Evolutionary conservation across 2,329 filamentous ascomycete genomes (phyloP).

Genomic region (Ceratocystis lukuohia): DNA sequence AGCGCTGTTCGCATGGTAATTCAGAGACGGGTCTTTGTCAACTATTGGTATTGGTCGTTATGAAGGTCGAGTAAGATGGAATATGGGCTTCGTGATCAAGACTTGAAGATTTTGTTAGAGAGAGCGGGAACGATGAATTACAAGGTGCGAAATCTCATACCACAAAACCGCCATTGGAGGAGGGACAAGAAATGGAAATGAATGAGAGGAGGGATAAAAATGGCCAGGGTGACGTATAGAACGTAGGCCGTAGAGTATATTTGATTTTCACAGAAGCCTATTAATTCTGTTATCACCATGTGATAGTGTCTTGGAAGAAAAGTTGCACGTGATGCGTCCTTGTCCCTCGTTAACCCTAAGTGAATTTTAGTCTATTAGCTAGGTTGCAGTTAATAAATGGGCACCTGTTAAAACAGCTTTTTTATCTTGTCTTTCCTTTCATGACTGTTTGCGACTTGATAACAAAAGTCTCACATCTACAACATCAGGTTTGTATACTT

Average conservation of each 20-base stretch:
- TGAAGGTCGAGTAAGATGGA: not conserved
- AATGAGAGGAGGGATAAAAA: too few species aligned
- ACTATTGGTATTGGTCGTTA: not conserved
- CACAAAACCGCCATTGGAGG: too few species aligned
- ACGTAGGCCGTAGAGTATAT: too few species aligned
- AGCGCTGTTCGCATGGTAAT: conserved; percentile 56
- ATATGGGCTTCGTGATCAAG: not conserved
- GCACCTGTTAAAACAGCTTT: not conserved
- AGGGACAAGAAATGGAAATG: too few species aligned
- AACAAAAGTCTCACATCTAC: too few species aligned
- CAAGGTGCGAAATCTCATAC: too few species aligned
- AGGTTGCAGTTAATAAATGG: not conserved
- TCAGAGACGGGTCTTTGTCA: not conserved
- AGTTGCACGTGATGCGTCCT: not conserved
- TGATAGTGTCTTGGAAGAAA: not conserved
- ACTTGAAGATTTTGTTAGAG: too few species aligned
- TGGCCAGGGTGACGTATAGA: too few species aligned
- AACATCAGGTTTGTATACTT: not conserved
- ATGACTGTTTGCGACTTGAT: too few species aligned
- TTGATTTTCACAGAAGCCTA: not conserved
- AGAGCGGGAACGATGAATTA: too few species aligned
- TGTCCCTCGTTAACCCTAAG: not conserved
- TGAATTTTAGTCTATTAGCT: not conserved
- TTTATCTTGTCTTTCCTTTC: not conserved
- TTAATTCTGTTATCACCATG: not conserved